These are phyloP conservation scores for Diaporthe sp. DNA, from an alignment of 2,329 filamentous ascomycete genomes.

Conservation along the genomic window DNA sequence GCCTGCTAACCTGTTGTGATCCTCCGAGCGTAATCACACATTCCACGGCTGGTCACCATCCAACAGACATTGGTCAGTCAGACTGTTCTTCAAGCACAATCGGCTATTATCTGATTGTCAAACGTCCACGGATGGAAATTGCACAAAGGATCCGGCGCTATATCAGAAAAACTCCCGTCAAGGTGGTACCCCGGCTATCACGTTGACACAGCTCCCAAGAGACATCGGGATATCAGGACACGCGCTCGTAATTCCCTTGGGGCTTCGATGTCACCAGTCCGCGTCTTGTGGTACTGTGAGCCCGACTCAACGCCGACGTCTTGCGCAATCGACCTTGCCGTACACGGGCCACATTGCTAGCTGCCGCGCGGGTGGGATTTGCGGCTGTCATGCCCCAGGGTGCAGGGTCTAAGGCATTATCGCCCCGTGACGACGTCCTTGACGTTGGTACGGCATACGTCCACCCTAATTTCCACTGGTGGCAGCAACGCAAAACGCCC, in stretches of 20 bases:
- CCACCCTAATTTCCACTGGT: not conserved
- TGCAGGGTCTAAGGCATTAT: not conserved
- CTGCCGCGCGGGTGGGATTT: conserved; percentile 3
- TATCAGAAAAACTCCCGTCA: not conserved
- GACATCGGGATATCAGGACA: not conserved
- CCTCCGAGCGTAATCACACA: not conserved
- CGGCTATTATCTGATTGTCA: conserved; percentile 13
- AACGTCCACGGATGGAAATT: not conserved
- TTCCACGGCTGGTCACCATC: conserved; percentile 1
- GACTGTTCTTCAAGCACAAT: not conserved
- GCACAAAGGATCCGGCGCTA: not conserved
- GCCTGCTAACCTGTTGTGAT: conserved; percentile 13
- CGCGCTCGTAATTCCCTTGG: not conserved
- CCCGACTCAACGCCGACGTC: not conserved
- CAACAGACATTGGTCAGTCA: not conserved
- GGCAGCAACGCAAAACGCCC: not conserved
- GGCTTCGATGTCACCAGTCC: not conserved
- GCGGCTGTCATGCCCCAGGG: not conserved
- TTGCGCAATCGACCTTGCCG: conserved; percentile 24
- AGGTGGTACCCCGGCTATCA: conserved; percentile 13
- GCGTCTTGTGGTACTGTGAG: conserved; percentile 17
- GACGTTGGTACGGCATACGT: not conserved
- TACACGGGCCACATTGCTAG: not conserved
- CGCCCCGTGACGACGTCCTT: conserved; percentile 9
- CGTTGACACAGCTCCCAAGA: conserved; percentile 11